A percentile compares a stretch with the other conserved stretches of the same genome.
Conservation (phyloP, 2,329 filamentous ascomycete species). For the Trichoderma endophyticum region DNA sequence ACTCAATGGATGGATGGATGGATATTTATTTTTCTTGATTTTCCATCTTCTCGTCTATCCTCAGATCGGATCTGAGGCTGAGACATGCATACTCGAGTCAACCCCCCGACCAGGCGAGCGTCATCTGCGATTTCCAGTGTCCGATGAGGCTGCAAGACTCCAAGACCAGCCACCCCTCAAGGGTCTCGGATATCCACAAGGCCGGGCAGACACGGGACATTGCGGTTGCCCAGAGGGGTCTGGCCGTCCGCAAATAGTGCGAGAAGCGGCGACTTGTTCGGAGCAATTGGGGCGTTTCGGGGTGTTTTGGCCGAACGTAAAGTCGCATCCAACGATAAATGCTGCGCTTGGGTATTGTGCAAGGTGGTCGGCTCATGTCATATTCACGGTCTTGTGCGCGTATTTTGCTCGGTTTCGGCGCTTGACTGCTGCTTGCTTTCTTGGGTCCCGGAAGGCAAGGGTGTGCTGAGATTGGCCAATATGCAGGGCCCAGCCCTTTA, state of each 20-base stretch:
- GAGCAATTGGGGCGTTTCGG: constrained; percentile 1
- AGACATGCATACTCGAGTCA: not conserved
- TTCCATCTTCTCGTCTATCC: not conserved
- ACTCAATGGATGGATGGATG: not conserved
- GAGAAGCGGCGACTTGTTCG: not conserved
- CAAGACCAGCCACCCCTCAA: not conserved
- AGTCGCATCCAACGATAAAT: not conserved
- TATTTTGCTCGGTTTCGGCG: not conserved
- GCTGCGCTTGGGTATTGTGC: not conserved
- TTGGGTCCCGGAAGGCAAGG: not conserved
- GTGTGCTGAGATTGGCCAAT: not conserved
- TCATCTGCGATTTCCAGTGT: constrained; percentile 2
- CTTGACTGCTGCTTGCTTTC: not conserved
- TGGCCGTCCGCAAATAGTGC: not conserved
- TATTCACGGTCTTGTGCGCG: not conserved
- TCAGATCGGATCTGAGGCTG: not conserved
- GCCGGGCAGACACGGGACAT: constrained; percentile 2
- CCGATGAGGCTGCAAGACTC: constrained; percentile 5
- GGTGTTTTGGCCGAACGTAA: not conserved
- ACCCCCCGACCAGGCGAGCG: not conserved
- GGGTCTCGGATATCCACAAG: constrained; percentile 1
- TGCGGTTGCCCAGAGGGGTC: not conserved
- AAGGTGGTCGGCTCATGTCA: not conserved
- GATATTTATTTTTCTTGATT: not conserved
- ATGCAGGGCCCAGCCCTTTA: constrained; percentile 13